Evolutionary conservation across 2,329 filamentous ascomycete genomes (phyloP).

Genomic region (Dothistroma pini): DNA sequence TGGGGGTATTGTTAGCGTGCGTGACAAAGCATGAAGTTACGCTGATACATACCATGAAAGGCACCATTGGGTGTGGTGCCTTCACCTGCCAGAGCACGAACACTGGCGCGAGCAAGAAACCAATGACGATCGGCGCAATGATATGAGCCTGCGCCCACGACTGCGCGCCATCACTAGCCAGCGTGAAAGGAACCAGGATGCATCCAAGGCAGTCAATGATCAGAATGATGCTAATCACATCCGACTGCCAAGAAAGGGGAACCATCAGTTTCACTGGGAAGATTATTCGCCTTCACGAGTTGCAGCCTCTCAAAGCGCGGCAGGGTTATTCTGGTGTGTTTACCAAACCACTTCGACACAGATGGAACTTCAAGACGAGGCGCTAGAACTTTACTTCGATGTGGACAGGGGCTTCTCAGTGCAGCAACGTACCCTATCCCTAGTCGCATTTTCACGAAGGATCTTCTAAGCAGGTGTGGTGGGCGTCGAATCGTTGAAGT

Average conservation of each 20-base stretch:
- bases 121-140: constrained; percentile 51
- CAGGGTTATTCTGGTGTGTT: too few species aligned
- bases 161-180: constrained; percentile 49
- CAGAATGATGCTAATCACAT: constrained; percentile 48
- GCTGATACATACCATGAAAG: constrained; percentile 41
- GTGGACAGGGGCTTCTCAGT: too few species aligned
- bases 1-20: constrained; percentile 19
- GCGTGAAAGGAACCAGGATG: constrained; percentile 51
- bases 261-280: constrained; percentile 11
- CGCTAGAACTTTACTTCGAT: too few species aligned
- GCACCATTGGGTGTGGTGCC: constrained; percentile 53
- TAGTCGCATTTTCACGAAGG: too few species aligned
- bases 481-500: too few species aligned
- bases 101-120: constrained; percentile 47
- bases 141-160: constrained; percentile 53
- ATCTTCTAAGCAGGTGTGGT: too few species aligned
- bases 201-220: constrained; percentile 48
- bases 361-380: too few species aligned
- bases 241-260: constrained; percentile 55
- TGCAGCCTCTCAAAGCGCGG: too few species aligned
- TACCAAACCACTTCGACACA: too few species aligned
- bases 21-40: background rate
- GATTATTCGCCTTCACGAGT: too few species aligned
- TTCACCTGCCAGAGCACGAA: constrained; percentile 56
- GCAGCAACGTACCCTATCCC: too few species aligned